phyloP scores from a whole-genome alignment of 257 asterid genomes.

The Solanum chiquidenum region DNA sequence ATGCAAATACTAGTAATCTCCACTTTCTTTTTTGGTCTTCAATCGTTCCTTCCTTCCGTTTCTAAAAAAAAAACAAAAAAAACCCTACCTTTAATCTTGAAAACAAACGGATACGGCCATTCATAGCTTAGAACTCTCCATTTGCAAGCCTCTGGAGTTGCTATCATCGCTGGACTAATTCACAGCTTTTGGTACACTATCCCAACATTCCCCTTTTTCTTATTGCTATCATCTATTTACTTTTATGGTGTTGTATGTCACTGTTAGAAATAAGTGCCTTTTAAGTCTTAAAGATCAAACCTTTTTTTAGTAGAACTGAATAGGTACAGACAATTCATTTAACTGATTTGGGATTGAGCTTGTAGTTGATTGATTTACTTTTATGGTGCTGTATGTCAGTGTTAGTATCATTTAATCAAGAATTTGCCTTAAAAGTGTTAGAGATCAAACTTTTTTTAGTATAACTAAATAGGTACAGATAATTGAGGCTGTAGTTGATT shows the following conservation, averaged over 20 bases:
- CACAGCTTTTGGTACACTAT: not conserved
- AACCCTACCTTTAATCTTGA: not conserved
- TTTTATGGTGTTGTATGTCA: not conserved
- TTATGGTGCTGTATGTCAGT: not conserved
- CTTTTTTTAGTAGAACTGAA: not conserved
- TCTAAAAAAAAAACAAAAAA: too few relatives aligned
- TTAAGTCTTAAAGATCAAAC: not conserved
- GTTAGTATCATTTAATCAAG: not conserved
- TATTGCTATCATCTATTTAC: not conserved
- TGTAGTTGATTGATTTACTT: not conserved
- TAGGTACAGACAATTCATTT: not conserved
- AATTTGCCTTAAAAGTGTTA: not conserved
- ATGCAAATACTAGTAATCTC: not conserved
- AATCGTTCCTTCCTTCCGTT: not conserved
- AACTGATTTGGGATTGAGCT: not conserved
- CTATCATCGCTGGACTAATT: not conserved
- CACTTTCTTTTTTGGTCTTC: not conserved
- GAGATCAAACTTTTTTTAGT: not conserved
- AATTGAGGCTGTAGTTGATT: not conserved
- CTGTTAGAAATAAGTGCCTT: not conserved
- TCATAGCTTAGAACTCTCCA: not conserved
- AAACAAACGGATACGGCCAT: not conserved
- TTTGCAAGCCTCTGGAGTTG: not conserved
- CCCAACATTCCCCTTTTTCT: not conserved
- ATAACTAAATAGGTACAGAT: not conserved